Evolutionary conservation across 2,329 filamentous ascomycete species (phyloP), one percentile per base, ranked within the genome.

Genomic region (Incumbomyces delicatus): DNA sequence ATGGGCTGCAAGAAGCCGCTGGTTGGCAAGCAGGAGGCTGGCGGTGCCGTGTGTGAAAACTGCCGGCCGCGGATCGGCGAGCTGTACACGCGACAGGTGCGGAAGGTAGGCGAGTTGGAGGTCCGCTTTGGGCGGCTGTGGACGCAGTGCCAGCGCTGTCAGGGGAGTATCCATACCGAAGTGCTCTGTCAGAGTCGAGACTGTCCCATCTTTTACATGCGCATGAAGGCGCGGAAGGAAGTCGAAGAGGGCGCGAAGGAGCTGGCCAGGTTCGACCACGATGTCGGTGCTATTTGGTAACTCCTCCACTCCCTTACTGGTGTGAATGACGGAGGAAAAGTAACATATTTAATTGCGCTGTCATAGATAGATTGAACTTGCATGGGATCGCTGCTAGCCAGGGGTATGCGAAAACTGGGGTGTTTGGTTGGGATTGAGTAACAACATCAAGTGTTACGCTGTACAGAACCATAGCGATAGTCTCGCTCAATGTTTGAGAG

Each of bases 201-300:
- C 71, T 98, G 92, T 63, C 92, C 92, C 1, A 98, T 98, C 60
- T 98, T 98, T 67, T 98, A 98, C 66, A 98, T 98, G 92, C 81
- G 92, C 3, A 98, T 98, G 92, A 98, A 98, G 75, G 90, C 90
- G 29, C 94, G 95, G 77, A 98, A 98, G 73, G 92, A 98, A 64
- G 81, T 96, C 33, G 90, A 96, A 66, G 92, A 98, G 69, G 83
- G 83, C 1, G 87, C 89, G 48, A 94, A 87, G 69, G 92, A 98
- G 65, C 66, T 98, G 59, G 77, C 77, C 57, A 74, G 92, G 58
- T 98, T 98, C 67, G 92, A 98, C 68, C 77, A 81, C 53, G 89
- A 95, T 66, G 78, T 80, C 58, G 82, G 84, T n/a, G 55, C 55
- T 3, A 49, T 56, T 18, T 57, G 55, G 55, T 57, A 46, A 36